These are phyloP conservation scores for Arachnomyces sp. DNA, from an alignment of 2,329 filamentous ascomycete species.

Conservation along the genomic window DNA sequence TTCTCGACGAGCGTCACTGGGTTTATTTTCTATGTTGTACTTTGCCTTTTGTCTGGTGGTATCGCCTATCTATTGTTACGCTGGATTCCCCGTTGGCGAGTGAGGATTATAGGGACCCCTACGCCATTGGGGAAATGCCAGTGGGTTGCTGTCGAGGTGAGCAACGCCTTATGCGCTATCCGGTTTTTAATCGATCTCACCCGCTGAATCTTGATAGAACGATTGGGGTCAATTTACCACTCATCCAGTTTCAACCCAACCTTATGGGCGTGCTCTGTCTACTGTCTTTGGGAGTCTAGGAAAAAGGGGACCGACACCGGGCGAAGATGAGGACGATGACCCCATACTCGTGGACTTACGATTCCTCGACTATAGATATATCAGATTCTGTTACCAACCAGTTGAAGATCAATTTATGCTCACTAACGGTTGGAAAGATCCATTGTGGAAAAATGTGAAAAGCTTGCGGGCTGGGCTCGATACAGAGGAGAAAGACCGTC, in stretches of 20 bases:
- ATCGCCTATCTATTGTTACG: conserved; percentile 76
- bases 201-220: conserved; percentile 50
- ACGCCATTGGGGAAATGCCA: conserved; percentile 65
- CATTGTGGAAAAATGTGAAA: conserved; percentile 72
- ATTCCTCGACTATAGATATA: conserved; percentile 84
- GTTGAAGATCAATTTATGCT: conserved; percentile 80
- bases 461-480: conserved; percentile 72
- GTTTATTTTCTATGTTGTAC: conserved; percentile 57
- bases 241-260: conserved; percentile 56
- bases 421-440: conserved; percentile 89
- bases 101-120: conserved; percentile 63
- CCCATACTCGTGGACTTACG: conserved; percentile 68
- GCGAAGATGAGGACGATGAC: conserved; percentile 65
- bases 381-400: conserved; percentile 87
- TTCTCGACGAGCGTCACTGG: conserved; percentile 72
- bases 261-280: conserved; percentile 56
- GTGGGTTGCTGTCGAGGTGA: conserved; percentile 85
- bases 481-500: conserved; percentile 74
- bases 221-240: conserved; percentile 90
- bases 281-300: conserved; percentile 48
- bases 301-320: conserved; percentile 52
- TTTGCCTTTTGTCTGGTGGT: conserved; percentile 68
- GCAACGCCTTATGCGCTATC: conserved; percentile 15
- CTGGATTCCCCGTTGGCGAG: conserved; percentile 84
- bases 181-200: conserved; percentile 7